These are phyloP conservation scores for Colletotrichum truncatum DNA, from an alignment of 2,329 filamentous ascomycete species.

Conservation along the genomic window DNA sequence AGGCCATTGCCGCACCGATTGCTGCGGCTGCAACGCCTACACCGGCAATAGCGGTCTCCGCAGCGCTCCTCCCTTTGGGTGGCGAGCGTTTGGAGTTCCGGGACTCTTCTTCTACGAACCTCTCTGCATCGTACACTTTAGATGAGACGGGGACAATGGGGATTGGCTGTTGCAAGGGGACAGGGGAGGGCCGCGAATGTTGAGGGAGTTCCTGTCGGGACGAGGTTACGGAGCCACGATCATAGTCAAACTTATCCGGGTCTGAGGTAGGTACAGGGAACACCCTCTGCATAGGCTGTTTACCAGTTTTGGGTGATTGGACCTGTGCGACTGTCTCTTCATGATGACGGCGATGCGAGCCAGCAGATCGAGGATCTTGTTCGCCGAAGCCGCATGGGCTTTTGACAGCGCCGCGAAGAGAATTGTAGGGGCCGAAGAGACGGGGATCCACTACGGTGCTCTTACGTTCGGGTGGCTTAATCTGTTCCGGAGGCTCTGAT, in stretches of 20 bases:
- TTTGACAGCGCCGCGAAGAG: slow-evolving; percentile 64
- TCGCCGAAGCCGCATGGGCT: slow-evolving; percentile 64
- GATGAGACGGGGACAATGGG: slow-evolving; percentile 78
- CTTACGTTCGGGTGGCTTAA: slow-evolving; percentile 20
- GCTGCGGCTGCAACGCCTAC: slow-evolving; percentile 59
- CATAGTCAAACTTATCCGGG: slow-evolving; percentile 68
- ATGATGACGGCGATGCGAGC: slow-evolving; percentile 45
- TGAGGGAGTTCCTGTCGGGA: slow-evolving; percentile 49
- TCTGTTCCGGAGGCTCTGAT: slow-evolving; percentile 26
- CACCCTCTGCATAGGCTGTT: slow-evolving; percentile 64
- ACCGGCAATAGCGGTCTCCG: slow-evolving; percentile 56
- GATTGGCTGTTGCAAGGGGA: slow-evolving; percentile 86
- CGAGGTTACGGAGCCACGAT: slow-evolving; percentile 57
- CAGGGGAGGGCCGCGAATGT: slow-evolving; percentile 61
- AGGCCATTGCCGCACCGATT: slow-evolving; percentile 55
- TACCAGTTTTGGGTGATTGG: slow-evolving; percentile 44
- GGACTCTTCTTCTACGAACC: slow-evolving; percentile 47
- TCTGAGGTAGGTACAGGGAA: slow-evolving; percentile 75
- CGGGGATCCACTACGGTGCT: slow-evolving; percentile 65
- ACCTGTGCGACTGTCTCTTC: slow-evolving; percentile 43
- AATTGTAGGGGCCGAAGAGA: slow-evolving; percentile 69
- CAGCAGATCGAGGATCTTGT: slow-evolving; percentile 40
- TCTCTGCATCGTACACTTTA: slow-evolving; percentile 69
- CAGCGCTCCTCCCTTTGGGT: slow-evolving; percentile 50
- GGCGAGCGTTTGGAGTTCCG: slow-evolving; percentile 42